Conservation (phyloP, 257 asterid species). For the Ophiorrhiza pumila region DNA sequence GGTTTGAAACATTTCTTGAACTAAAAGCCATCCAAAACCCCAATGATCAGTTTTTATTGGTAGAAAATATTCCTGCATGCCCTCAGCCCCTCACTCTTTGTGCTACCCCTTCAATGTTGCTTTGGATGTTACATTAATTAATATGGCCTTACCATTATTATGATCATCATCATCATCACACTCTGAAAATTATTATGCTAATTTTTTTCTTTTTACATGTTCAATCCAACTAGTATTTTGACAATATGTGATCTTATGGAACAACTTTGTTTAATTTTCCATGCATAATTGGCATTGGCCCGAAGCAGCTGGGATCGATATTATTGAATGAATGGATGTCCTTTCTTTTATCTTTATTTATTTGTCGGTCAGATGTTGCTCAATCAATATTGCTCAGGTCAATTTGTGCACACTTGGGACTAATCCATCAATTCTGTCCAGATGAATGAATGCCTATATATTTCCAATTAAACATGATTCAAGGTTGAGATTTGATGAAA, state of each 20-base stretch:
- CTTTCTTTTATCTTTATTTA: not conserved
- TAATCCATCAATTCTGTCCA: not conserved
- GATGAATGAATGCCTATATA: not conserved
- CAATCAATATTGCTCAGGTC: not conserved
- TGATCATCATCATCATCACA: slow-evolving; percentile 7
- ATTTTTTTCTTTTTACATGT: not conserved
- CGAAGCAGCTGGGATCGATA: no score
- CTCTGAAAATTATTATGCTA: slow-evolving; percentile 5
- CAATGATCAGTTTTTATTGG: not conserved
- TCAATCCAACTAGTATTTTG: slow-evolving; percentile 7
- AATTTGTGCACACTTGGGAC: slow-evolving; percentile 5
- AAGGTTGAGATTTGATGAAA: not conserved
- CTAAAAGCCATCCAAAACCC: slow-evolving; percentile 3
- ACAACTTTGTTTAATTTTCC: no score
- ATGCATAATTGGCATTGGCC: not conserved
- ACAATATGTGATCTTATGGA: no score
- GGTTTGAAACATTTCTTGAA: slow-evolving; percentile 13
- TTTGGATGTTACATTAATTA: slow-evolving; percentile 6
- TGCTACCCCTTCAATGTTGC: not conserved
- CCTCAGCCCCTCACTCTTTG: not conserved
- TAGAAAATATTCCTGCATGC: not conserved
- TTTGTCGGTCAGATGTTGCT: not conserved
- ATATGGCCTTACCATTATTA: not conserved
- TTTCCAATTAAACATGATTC: not conserved
- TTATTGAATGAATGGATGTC: no score